Evolutionary conservation across 169 alveolate species (phyloP).

Genomic region (Plasmodium gallinaceum): DNA sequence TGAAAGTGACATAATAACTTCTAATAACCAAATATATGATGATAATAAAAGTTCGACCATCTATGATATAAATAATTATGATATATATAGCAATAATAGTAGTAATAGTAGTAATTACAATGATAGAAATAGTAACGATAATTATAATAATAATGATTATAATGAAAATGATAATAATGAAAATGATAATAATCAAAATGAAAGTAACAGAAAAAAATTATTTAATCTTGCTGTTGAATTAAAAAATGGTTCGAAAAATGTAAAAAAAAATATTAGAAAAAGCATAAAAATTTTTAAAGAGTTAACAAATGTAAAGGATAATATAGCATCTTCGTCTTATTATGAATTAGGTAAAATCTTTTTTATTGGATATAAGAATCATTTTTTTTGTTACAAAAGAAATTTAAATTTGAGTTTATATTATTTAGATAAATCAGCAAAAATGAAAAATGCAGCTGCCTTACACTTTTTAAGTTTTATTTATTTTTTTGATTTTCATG

Average conservation of each 20-base stretch:
- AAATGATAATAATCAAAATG: constrained; percentile 4
- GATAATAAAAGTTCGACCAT: not conserved
- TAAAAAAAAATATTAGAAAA: constrained; percentile 33
- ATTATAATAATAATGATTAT: not conserved
- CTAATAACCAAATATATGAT: not conserved
- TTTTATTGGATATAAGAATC: constrained; percentile 45
- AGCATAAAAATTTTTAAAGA: constrained; percentile 50
- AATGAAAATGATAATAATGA: constrained; percentile 1
- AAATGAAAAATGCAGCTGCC: constrained; percentile 66
- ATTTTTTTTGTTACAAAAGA: constrained; percentile 58
- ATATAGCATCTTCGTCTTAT: constrained; percentile 47
- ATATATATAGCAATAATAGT: not conserved
- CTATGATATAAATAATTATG: not conserved
- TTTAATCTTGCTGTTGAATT: constrained; percentile 58
- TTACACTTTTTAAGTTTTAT: constrained; percentile 66
- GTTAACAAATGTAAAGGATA: constrained; percentile 13
- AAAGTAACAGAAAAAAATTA: constrained; percentile 6
- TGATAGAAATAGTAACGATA: not conserved
- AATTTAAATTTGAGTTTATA: constrained; percentile 51
- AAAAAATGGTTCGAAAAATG: constrained; percentile 55
- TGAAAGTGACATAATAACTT: not conserved
- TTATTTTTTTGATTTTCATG: constrained; percentile 59
- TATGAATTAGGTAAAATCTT: constrained; percentile 69
- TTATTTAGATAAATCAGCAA: constrained; percentile 27
- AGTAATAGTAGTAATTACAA: not conserved